A percentile compares a stretch with the other conserved stretches of the same genome.
These are phyloP conservation scores for Boletus semigastroideus DNA, from an alignment of 1,284 basidiomycete genomes.

Conservation along the genomic window DNA sequence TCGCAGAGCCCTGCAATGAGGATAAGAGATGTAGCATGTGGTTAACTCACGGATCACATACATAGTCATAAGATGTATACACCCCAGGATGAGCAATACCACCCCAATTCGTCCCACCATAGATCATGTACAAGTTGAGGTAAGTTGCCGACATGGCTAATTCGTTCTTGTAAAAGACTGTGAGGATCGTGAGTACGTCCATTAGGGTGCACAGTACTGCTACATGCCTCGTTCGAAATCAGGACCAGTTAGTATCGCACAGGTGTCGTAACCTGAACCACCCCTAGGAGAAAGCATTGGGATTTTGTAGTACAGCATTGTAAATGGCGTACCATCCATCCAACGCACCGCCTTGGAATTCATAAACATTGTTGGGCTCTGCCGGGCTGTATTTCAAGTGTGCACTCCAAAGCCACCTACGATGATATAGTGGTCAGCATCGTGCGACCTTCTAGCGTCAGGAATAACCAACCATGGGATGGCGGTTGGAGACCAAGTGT, in stretches of 20 bases:
- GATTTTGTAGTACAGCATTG: neutral
- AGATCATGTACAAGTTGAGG: slow-evolving; percentile 51
- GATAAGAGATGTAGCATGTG: neutral
- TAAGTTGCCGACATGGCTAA: slow-evolving; percentile 47
- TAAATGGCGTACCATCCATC: slow-evolving; percentile 45
- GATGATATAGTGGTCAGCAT: neutral
- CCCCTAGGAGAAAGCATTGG: slow-evolving; percentile 19
- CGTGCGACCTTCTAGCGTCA: neutral
- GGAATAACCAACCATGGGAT: slow-evolving; percentile 34
- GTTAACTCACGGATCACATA: slow-evolving; percentile 17
- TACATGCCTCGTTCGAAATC: slow-evolving; percentile 26
- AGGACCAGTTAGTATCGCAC: slow-evolving; percentile 24
- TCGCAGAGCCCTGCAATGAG: slow-evolving; percentile 41
- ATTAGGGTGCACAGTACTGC: neutral
- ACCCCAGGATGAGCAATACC: slow-evolving; percentile 45
- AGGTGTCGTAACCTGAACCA: slow-evolving; percentile 21
- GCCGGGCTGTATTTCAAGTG: slow-evolving; percentile 41
- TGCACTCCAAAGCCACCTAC: slow-evolving; percentile 23
- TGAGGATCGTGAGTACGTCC: neutral
- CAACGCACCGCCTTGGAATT: slow-evolving; percentile 52
- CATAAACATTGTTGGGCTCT: slow-evolving; percentile 44
- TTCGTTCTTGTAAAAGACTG: slow-evolving; percentile 53
- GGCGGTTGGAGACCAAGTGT: slow-evolving; percentile 43
- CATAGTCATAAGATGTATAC: slow-evolving; percentile 52
- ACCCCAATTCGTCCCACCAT: slow-evolving; percentile 53